These are phyloP conservation scores for Heterobasidion irregulare DNA, from an alignment of 1,284 basidiomycete genomes.

Conservation along the genomic window DNA sequence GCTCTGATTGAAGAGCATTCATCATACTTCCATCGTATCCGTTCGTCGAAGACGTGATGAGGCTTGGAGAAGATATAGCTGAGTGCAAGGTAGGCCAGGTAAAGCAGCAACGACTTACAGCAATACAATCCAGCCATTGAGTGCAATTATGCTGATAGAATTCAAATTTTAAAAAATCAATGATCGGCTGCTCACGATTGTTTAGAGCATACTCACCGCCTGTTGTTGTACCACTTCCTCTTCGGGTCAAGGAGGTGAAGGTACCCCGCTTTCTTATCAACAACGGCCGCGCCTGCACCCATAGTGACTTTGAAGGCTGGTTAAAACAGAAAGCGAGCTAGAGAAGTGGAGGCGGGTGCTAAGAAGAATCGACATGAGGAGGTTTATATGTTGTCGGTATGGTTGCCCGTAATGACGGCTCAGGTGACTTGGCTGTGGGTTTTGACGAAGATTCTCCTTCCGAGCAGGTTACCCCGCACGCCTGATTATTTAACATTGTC, in stretches of 20 bases:
- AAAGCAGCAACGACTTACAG: slow-evolving; percentile 31
- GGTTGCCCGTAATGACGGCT: slow-evolving; percentile 9
- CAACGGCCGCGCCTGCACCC: slow-evolving; percentile 36
- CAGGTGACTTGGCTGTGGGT: slow-evolving; percentile 8
- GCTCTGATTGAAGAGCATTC: slow-evolving; percentile 65
- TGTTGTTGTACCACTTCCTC: slow-evolving; percentile 68
- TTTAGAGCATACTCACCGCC: slow-evolving; percentile 32
- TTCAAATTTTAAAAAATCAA: neutral
- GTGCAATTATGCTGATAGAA: slow-evolving; percentile 40
- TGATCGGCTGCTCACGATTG: neutral
- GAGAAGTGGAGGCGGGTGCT: slow-evolving; percentile 21
- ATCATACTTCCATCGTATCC: slow-evolving; percentile 75
- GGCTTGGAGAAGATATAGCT: slow-evolving; percentile 24
- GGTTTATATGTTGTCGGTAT: slow-evolving; percentile 16
- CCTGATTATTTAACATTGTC: slow-evolving; percentile 5
- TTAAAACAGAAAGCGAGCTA: slow-evolving; percentile 16
- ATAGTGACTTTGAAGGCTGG: slow-evolving; percentile 31
- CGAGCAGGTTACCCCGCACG: slow-evolving; percentile 21
- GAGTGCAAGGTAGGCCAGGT: slow-evolving; percentile 1
- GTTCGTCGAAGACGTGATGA: slow-evolving; percentile 71
- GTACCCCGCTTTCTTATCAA: slow-evolving; percentile 28
- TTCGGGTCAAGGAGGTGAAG: slow-evolving; percentile 53
- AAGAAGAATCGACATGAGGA: slow-evolving; percentile 20
- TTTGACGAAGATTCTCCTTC: slow-evolving; percentile 23
- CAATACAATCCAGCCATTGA: slow-evolving; percentile 63